Evolutionary conservation across 257 asterid genomes (phyloP), one percentile per base, ranked within the genome.

Genomic region (Petunia secreta): DNA sequence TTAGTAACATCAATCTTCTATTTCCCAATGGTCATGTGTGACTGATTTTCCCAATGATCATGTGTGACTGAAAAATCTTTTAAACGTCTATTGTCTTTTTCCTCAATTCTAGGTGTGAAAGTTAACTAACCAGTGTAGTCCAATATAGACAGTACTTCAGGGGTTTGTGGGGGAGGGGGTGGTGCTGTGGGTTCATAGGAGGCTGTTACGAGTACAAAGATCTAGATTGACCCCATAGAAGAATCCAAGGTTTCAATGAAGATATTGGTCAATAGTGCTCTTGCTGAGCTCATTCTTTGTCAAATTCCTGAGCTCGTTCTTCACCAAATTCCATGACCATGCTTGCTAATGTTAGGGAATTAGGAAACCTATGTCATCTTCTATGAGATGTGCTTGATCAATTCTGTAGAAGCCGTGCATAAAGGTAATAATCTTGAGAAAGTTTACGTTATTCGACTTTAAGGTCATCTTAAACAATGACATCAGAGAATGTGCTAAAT

Each of bases 351-450:
- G 36, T 3, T 50, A 73, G 62, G 62, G 62, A 73, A 50, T 36
- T 73, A 50, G 11, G 62, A 44, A 48, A 50, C 62, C 62, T 10
- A 11, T 73, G 77, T 53, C 77, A 73, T 50, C 34, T 71, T 71
- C 60, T 8, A 34, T 11, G 34, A 62, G 62, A 5, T 73, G 43
- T 37, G 4, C n/a, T 73, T 50, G 62, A 73, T 36, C 78, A 73
- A 73, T 73, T 71, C 46, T 50, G 15, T 50, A 71, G 48, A 48
- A 71, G 46, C 77, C 60, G 38, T 14, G 11, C 25, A 38, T 64
- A 64, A 25, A 71, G 74, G 74, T 39, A 65, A 48, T 48, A 71
- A 48, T 34, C 78, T 34, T 50, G 46, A 15, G 62, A 50, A 48
- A 52, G 44, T 73, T 48, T 11, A 4, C n/a, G 3, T 34, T 34